Evolutionary conservation across 2,329 filamentous ascomycete species (phyloP).

Genomic region (Neoscytalidium dimidiatum): DNA sequence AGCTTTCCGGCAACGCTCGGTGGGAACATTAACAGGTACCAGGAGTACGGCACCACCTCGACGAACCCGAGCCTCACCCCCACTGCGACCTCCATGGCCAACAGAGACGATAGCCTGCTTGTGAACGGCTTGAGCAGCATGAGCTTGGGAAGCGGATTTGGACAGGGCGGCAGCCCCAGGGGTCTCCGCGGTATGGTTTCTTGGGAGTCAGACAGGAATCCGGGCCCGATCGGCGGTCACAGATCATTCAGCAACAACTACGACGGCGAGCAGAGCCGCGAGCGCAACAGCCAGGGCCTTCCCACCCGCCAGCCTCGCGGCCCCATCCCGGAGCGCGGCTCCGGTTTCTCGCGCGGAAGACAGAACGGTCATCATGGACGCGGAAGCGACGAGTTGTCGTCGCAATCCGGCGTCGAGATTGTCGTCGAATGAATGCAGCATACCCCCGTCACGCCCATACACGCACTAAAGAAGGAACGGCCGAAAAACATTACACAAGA

Average conservation of each 20-base stretch:
- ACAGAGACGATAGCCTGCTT: constrained; percentile 60
- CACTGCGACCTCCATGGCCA: constrained; percentile 52
- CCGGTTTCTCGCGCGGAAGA: constrained; percentile 57
- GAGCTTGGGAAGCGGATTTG: constrained; percentile 55
- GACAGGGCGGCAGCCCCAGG: constrained; percentile 56
- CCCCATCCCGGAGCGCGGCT: constrained; percentile 60
- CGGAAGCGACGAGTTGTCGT: constrained; percentile 64
- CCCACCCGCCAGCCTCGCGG: constrained; percentile 65
- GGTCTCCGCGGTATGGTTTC: constrained; percentile 62
- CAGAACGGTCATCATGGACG: constrained; percentile 64
- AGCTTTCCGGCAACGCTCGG: constrained; percentile 75
- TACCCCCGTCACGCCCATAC: constrained; percentile 18
- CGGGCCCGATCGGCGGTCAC: constrained; percentile 66
- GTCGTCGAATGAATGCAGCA: constrained; percentile 54
- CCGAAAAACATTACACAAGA: constrained; percentile 17
- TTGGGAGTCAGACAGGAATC: constrained; percentile 58
- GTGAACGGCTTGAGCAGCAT: constrained; percentile 66
- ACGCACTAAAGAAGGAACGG: constrained; percentile 20
- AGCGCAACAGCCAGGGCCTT: constrained; percentile 45
- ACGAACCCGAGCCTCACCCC: constrained; percentile 69
- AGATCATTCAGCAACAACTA: constrained; percentile 61
- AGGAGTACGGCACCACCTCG: constrained; percentile 59
- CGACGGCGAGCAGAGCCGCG: constrained; percentile 55
- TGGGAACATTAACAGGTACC: constrained; percentile 63
- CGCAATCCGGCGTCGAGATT: constrained; percentile 62